Conservation (phyloP, 305 asterid species). For the Rubia peregrina region DNA sequence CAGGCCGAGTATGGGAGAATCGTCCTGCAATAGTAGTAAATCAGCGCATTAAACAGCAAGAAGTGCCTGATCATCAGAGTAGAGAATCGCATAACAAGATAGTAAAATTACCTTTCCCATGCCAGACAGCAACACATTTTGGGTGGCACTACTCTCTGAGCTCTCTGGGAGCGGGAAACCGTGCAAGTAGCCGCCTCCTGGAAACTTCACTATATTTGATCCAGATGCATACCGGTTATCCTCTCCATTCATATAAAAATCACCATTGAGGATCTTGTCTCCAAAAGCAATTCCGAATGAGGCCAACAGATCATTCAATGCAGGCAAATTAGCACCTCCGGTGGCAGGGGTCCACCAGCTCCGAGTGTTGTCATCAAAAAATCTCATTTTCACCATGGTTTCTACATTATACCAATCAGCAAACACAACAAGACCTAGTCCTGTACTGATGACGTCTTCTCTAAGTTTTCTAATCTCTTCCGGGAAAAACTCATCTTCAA, state of each 20-base stretch:
- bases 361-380: constrained; percentile 92
- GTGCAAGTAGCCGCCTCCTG: constrained; percentile 89
- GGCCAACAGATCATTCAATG: constrained; percentile 84
- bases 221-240: constrained; percentile 97
- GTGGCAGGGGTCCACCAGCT: constrained; percentile 99
- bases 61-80: neutral
- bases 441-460: constrained; percentile 68
- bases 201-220: constrained; percentile 82
- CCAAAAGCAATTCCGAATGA: constrained; percentile 96
- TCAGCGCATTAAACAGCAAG: constrained; percentile 15
- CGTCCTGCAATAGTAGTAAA: constrained; percentile 47
- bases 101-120: constrained; percentile 54
- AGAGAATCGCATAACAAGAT: neutral
- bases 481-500: constrained; percentile 83
- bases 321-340: constrained; percentile 96
- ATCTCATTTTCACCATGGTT: constrained; percentile 96
- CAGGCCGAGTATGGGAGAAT: constrained; percentile 92
- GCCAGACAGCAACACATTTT: constrained; percentile 75
- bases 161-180: constrained; percentile 91
- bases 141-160: constrained; percentile 97
- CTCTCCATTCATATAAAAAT: constrained; percentile 82
- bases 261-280: constrained; percentile 92
- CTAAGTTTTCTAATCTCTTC: constrained; percentile 76
- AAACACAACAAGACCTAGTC: constrained; percentile 81
- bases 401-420: constrained; percentile 99